Percentiles rank a stretch among this genome's conserved stretches.
Conservation (phyloP, 225 moss, liverwort and hornwort species). For the Takakia lepidozioides region DNA sequence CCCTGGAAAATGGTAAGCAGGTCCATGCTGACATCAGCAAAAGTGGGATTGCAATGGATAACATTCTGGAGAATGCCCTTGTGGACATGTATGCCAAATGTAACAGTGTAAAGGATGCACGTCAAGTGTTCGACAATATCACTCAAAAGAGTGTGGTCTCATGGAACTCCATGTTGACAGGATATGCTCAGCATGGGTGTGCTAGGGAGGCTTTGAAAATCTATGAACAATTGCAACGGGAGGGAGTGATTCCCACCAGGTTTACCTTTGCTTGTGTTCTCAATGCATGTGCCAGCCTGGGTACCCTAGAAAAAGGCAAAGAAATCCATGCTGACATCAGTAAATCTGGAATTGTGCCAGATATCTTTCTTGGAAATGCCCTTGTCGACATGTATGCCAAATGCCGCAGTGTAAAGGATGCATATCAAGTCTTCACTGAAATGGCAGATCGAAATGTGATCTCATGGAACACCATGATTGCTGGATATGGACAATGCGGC, state of each 20-base stretch:
- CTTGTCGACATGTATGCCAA: constrained; percentile 4
- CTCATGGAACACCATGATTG: not conserved
- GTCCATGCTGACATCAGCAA: too few relatives aligned
- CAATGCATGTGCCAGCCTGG: not conserved
- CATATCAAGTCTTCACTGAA: not conserved
- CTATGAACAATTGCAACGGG: not conserved
- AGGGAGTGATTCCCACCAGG: not conserved
- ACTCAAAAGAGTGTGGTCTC: too few relatives aligned
- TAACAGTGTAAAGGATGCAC: too few relatives aligned
- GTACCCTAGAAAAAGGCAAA: not conserved
- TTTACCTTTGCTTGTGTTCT: not conserved
- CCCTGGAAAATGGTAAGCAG: too few relatives aligned
- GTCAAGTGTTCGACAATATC: too few relatives aligned
- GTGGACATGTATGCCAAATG: too few relatives aligned
- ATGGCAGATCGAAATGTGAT: not conserved
- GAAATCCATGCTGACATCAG: not conserved
- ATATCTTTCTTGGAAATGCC: not conserved
- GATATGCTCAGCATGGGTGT: too few relatives aligned
- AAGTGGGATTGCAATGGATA: too few relatives aligned
- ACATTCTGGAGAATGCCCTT: too few relatives aligned
- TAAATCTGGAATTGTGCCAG: not conserved
- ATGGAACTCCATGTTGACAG: too few relatives aligned
- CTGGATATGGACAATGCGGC: not conserved
- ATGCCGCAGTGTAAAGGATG: constrained; percentile 1
- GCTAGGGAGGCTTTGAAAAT: not conserved